A percentile compares a stretch with the other conserved stretches of the same genome.
Evolutionary conservation across 2,329 filamentous ascomycete species (phyloP).

Genomic region (Helminthosporium solani): DNA sequence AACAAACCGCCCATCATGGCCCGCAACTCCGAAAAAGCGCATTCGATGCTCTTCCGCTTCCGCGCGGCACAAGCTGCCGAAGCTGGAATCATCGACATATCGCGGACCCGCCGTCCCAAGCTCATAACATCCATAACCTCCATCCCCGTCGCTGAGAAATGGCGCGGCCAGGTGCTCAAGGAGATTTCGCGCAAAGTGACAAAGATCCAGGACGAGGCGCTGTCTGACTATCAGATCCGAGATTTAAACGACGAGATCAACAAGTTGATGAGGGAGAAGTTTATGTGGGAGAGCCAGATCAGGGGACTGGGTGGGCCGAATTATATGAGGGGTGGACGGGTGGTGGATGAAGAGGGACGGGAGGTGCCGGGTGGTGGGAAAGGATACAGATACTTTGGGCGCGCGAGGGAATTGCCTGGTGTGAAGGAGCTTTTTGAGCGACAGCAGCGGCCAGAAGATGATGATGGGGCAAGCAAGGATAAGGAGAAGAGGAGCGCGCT

Average conservation of each 20-base stretch:
- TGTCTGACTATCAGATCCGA: conserved; percentile 96
- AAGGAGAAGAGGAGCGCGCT: conserved; percentile 69
- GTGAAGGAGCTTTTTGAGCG: conserved; percentile 76
- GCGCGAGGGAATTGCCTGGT: conserved; percentile 84
- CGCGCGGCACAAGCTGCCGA: conserved; percentile 95
- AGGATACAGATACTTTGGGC: conserved; percentile 83
- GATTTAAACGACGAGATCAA: conserved; percentile 99
- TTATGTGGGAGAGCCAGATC: conserved; percentile 98
- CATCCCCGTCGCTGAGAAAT: conserved; percentile 90
- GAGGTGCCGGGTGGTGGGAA: conserved; percentile 70
- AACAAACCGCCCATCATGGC: conserved; percentile 53
- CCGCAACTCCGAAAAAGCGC: conserved; percentile 96
- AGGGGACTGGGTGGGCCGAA: conserved; percentile 94
- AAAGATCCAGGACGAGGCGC: conserved; percentile 84
- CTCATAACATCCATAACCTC: conserved; percentile 82
- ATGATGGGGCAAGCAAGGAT: conserved; percentile 61
- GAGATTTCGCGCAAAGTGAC: conserved; percentile 97
- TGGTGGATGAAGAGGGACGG: conserved; percentile 57
- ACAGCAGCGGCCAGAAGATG: conserved; percentile 39
- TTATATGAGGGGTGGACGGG: conserved; percentile 73
- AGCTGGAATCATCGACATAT: conserved; percentile 91
- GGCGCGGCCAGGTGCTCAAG: conserved; percentile 95
- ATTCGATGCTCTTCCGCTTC: conserved; percentile 99
- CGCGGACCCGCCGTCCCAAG: conserved; percentile 85
- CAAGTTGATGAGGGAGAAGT: conserved; percentile 97